A percentile compares a stretch with the other conserved stretches of the same genome.
These are phyloP conservation scores for Wickerhamiella lipophila DNA, from an alignment of 805 yeast genomes.

Conservation along the genomic window DNA sequence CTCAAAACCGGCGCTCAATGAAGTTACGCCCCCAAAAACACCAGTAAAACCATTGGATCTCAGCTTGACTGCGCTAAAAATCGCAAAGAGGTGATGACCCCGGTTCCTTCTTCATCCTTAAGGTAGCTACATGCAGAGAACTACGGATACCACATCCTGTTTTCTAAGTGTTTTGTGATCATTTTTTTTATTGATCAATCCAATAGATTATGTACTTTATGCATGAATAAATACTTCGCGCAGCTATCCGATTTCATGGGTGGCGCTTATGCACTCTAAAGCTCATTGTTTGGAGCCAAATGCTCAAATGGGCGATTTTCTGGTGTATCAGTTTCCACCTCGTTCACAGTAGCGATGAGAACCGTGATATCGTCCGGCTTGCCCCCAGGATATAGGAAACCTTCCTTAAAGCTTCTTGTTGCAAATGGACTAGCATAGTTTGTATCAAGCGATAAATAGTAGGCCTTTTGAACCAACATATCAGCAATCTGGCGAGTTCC, in stretches of 20 bases:
- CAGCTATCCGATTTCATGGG: neutral
- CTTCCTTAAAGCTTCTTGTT: constrained; percentile 50
- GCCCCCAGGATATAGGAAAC: constrained; percentile 71
- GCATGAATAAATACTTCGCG: neutral
- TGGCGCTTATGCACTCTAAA: neutral
- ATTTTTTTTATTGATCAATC: too few relatives aligned
- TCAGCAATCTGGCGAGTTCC: constrained; percentile 39
- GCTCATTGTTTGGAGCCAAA: neutral
- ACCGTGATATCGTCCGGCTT: constrained; percentile 91
- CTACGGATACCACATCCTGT: too few relatives aligned
- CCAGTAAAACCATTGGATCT: neutral
- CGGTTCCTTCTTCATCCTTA: too few relatives aligned
- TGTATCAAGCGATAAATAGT: constrained; percentile 55
- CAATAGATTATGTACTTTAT: neutral
- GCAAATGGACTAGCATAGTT: constrained; percentile 76
- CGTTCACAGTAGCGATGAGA: constrained; percentile 50
- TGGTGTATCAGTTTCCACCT: constrained; percentile 3
- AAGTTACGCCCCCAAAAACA: neutral
- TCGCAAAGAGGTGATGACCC: neutral
- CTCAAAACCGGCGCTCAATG: neutral
- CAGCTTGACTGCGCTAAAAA: neutral
- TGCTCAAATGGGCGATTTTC: neutral
- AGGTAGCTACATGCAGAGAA: too few relatives aligned
- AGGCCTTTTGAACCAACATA: constrained; percentile 53
- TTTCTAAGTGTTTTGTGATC: too few relatives aligned